Evolutionary conservation across 2,329 filamentous ascomycete genomes (phyloP).

Genomic region (Diaporthe aspalathi): DNA sequence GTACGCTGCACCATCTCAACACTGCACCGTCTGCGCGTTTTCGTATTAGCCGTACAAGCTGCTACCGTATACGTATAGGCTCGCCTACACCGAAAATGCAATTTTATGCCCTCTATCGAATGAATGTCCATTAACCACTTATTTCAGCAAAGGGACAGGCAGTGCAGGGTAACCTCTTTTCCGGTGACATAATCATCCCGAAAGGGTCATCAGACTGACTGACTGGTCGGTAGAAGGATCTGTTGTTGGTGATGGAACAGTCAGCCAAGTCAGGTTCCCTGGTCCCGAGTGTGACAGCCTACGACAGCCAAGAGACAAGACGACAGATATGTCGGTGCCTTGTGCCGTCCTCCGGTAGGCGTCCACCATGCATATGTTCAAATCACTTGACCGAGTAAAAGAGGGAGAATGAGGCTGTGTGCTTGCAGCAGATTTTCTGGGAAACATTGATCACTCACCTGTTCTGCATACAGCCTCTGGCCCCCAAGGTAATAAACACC

Average conservation of each 20-base stretch:
- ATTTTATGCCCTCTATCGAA: too few relatives aligned
- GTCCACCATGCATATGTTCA: not conserved
- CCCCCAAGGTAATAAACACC: not conserved
- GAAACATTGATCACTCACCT: not conserved
- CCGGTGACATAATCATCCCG: not conserved
- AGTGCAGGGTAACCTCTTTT: not conserved
- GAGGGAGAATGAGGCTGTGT: not conserved
- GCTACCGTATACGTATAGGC: not conserved
- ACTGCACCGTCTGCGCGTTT: not conserved
- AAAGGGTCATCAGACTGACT: not conserved
- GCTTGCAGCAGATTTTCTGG: not conserved
- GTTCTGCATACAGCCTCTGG: not conserved
- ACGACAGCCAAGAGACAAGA: not conserved
- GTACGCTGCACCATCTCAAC: not conserved
- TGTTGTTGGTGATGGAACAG: not conserved
- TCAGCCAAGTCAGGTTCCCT: not conserved
- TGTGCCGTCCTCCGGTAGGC: not conserved
- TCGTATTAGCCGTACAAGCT: not conserved
- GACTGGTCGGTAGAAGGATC: not conserved
- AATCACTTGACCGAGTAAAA: not conserved
- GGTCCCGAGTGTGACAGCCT: constrained; percentile 6
- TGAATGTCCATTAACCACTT: not conserved
- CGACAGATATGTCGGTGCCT: too few relatives aligned
- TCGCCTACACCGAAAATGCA: not conserved
- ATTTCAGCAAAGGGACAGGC: not conserved